A percentile compares a stretch with the other conserved stretches of the same genome.
phyloP scores from a whole-genome alignment of 2,329 filamentous ascomycete genomes.

The Aspergillus phoenicis region DNA sequence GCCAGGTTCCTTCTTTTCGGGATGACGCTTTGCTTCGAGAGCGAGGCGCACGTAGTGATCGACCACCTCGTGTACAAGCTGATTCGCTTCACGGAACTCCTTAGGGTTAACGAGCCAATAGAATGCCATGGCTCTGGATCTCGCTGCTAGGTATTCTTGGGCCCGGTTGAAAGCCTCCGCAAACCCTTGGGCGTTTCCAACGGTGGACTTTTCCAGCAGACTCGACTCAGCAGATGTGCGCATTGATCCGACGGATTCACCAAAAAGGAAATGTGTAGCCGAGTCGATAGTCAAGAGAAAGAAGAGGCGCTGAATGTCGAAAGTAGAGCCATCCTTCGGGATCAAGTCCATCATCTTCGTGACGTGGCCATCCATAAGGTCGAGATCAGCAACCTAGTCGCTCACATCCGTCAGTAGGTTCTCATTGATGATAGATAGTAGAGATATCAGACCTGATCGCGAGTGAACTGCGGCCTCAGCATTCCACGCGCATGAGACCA shows the following conservation, averaged over 20 bases:
- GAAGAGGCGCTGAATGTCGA: slow-evolving; percentile 76
- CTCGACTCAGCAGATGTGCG: slow-evolving; percentile 46
- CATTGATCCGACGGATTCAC: slow-evolving; percentile 67
- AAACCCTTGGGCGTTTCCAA: slow-evolving; percentile 37
- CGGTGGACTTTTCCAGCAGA: slow-evolving; percentile 49
- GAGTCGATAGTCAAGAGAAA: slow-evolving; percentile 82
- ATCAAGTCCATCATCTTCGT: slow-evolving; percentile 67
- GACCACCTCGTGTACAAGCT: slow-evolving; percentile 51
- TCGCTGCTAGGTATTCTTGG: slow-evolving; percentile 34
- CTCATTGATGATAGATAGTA: background rate
- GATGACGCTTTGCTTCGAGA: slow-evolving; percentile 33
- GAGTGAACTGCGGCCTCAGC: slow-evolving; percentile 82
- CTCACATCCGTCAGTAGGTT: background rate
- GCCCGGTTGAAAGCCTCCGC: slow-evolving; percentile 41
- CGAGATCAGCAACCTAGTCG: slow-evolving; percentile 59
- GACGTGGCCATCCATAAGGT: slow-evolving; percentile 78
- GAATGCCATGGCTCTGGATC: slow-evolving; percentile 34
- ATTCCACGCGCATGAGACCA: slow-evolving; percentile 82
- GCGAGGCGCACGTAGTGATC: slow-evolving; percentile 53
- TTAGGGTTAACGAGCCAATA: slow-evolving; percentile 45
- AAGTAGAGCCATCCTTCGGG: slow-evolving; percentile 50
- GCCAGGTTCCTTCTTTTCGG: slow-evolving; percentile 31
- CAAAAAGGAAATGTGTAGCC: slow-evolving; percentile 83
- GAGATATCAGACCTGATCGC: slow-evolving; percentile 64
- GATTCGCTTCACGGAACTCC: slow-evolving; percentile 43